Base-by-base conservation (phyloP, 2,329 filamentous ascomycete genomes). In the Aphanoascus verrucosus region DNA sequence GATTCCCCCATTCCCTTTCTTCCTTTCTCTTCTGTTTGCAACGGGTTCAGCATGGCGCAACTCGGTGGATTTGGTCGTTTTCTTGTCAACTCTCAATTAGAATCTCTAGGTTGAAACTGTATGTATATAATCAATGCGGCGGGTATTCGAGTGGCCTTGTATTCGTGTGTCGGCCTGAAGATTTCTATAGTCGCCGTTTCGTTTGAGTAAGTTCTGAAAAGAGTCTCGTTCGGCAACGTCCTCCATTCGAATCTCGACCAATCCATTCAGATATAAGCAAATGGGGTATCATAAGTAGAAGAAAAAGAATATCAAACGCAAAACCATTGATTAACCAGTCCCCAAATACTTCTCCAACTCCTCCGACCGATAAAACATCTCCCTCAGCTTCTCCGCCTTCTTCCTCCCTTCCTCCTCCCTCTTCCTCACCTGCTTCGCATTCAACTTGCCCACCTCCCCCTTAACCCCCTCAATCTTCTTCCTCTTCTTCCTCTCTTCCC, bases 301-400 rank as follows among this genome's bases (percentile, higher is more conserved):
- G 5, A 9, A 3, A 37, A 9, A 11, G 12, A 37, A 37, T 12
- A 2, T 11, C 35, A 37, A 11, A 37, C 35, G 5, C 35, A 11
- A 12, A 37, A n/a, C 11, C 11, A 3, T 35, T 5, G 5, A n/a
- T 41, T 12, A 52, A 31, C n/a, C 42, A 28, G 19, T 19, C 2
- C 82, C 79, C 15, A 94, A 69, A 65, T 94, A 93, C 63, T 77
- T 81, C 62, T 89, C 81, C 52, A 94, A 72, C 59, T 91, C 85
- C n/a, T 85, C 78, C 59, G 80, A 83, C 17, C 80, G 77, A 68
- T 86, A 91, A 57, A 95, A 85, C 70, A 86, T 76, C 60, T 81
- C 75, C 58, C 82, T 77, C 55, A 95, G 66, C 62, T 71, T 81
- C 56, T 86, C 79, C 15, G 77, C 75, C 57, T 75, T 82, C 65